Base-by-base conservation (phyloP, 768 basidiomycete species). In the Porphyrellus cyaneotinctus region DNA sequence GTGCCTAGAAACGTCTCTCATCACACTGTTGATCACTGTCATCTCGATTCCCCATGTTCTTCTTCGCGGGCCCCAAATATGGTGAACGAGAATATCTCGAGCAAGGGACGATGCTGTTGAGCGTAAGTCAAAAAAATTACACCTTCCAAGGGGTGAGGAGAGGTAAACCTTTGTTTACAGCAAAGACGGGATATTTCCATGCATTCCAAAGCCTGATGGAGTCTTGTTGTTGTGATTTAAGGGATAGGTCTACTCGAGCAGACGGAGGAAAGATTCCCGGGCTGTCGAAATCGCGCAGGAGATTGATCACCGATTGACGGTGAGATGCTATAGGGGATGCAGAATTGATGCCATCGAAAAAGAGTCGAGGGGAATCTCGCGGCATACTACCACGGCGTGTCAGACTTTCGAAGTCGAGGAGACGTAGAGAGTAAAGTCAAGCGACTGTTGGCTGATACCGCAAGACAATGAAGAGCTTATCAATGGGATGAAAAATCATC, bases 41-140 rank as follows among this genome's bases (percentile, higher is more conserved):
- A 97, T 91, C 71, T 91, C 88, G 48, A 94, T 84, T 1, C 94
- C 92, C 95, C 95, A 99, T 7, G 87, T 85, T 65, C 88, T 88
- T 64, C 84, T 84, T 38, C 87, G 84, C 1, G 95, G 94, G 4
- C 95, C 95, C 75, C 83, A 87, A 36, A 97, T 72, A 56, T 86
- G 82, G 66, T 97, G 88, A 8, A 78, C 75, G 43, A 95, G 69
- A 23, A 97, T 77, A 48, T 91, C 93, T 13, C 77, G 72, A 4
- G 84, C 82, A 7, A 84, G 62, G 24, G 60, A 58, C 22, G 70
- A 70, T 35, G 58, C 68, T 70, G 30, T 15, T 11, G 23, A 12
- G 51, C 17, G 54, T 36, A 44, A 43, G 39, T 18, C 22, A 24
- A 35, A 24, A 35, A 11, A 23, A 11, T 3, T 6, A 22, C 22